A percentile compares a stretch with the other conserved stretches of the same genome.
Conservation (phyloP, 108 stramenopile species). For the Skeletonema costatum region DNA sequence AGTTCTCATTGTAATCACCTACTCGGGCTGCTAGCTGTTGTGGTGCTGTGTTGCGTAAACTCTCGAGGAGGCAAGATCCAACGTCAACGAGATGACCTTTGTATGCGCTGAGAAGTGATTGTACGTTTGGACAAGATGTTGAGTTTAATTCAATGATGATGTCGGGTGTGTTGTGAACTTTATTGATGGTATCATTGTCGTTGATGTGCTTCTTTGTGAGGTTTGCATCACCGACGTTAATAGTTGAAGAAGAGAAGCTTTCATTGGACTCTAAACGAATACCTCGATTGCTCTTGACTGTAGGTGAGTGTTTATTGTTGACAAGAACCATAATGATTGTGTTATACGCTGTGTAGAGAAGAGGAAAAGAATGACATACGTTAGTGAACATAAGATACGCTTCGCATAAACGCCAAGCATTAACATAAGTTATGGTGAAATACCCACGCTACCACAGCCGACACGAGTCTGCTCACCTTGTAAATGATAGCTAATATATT, state of each 20-base stretch:
- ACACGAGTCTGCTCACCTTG: too few relatives aligned
- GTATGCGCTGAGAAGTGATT: constrained; percentile 15
- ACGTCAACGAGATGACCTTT: constrained; percentile 37
- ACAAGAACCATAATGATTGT: background rate
- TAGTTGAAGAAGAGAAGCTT: background rate
- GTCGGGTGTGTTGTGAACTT: background rate
- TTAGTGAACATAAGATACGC: background rate
- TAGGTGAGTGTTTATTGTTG: background rate
- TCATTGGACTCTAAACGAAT: background rate
- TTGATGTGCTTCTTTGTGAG: background rate
- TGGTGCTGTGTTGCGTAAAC: constrained; percentile 34
- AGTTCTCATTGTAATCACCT: constrained; percentile 67
- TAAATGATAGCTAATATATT: too few relatives aligned
- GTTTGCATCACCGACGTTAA: background rate
- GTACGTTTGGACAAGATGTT: constrained; percentile 15
- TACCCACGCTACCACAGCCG: too few relatives aligned
- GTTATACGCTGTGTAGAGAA: background rate
- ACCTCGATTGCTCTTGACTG: too few relatives aligned
- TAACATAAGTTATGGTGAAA: too few relatives aligned
- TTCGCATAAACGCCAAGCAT: too few relatives aligned
- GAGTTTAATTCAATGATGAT: constrained; percentile 20
- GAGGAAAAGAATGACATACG: background rate
- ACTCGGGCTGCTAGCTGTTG: constrained; percentile 51
- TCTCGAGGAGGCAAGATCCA: constrained; percentile 20
- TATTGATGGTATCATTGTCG: background rate